These are phyloP conservation scores for Veloporphyrellus conicus DNA, from an alignment of 1,284 basidiomycete genomes.

Conservation along the genomic window DNA sequence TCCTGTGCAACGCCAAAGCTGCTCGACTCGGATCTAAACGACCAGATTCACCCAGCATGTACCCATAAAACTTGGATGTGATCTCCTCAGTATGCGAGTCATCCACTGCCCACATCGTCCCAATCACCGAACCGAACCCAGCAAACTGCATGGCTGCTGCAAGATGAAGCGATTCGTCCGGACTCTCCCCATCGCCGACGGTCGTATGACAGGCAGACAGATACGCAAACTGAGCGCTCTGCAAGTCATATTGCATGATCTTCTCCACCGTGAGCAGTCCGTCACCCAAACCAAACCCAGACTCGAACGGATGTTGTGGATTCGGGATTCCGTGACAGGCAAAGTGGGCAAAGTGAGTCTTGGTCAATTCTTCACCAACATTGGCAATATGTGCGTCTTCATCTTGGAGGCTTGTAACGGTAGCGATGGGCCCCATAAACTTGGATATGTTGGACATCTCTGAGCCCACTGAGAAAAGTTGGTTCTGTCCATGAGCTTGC, in stretches of 20 bases:
- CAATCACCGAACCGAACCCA: no score
- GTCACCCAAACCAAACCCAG: no score
- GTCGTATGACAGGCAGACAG: no score
- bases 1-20: constrained; percentile 3
- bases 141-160: no score
- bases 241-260: no score
- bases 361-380: constrained; percentile 4
- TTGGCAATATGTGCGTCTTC: not conserved
- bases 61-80: no score
- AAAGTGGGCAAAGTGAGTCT: constrained; percentile 18
- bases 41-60: no score
- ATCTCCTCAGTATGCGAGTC: not conserved
- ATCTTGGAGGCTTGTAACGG: constrained; percentile 1
- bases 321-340: constrained; percentile 16
- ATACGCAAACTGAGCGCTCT: no score
- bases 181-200: no score
- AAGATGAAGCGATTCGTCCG: constrained; percentile 17
- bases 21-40: constrained; percentile 1
- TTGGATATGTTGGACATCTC: not conserved
- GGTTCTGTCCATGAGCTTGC: not conserved
- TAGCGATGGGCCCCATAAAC: not conserved
- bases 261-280: no score
- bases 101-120: constrained; percentile 2
- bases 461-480: not conserved
- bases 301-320: constrained; percentile 15